Conservation (phyloP, 177 flowering plant genomes). For the Vitis hybrid region DNA sequence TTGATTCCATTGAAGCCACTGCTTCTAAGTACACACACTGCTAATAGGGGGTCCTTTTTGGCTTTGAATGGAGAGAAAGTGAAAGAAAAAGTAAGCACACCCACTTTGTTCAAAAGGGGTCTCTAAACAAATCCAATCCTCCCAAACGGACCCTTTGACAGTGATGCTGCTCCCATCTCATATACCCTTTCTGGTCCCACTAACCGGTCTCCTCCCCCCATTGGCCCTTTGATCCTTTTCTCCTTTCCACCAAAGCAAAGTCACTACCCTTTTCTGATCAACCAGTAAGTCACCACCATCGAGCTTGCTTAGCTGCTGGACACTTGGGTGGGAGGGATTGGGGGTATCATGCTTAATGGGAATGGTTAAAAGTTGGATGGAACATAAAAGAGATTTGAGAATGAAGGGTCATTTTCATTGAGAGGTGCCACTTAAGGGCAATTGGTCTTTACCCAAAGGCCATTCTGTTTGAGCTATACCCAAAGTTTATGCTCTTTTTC, state of each 20-base stretch:
- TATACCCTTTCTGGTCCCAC: not conserved
- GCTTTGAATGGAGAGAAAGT: constrained; percentile 20
- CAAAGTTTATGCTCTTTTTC: too few relatives aligned
- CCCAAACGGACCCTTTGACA: not conserved
- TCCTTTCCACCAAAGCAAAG: not conserved
- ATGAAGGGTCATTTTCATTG: constrained; percentile 26
- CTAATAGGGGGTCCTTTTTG: constrained; percentile 5
- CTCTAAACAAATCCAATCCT: not conserved
- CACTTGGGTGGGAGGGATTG: not conserved
- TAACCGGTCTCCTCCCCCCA: too few relatives aligned
- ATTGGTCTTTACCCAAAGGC: too few relatives aligned
- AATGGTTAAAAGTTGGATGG: not conserved
- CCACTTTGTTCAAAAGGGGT: constrained; percentile 10
- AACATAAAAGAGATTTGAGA: not conserved
- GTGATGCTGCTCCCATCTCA: not conserved
- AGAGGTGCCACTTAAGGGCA: constrained; percentile 26
- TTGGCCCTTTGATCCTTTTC: not conserved
- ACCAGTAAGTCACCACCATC: not conserved
- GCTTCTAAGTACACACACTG: not conserved
- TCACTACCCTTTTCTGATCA: not conserved
- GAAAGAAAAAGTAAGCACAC: not conserved
- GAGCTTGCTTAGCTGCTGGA: not conserved
- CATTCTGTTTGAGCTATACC: too few relatives aligned
- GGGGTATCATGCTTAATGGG: not conserved
- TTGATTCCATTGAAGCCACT: constrained; percentile 7